Base-by-base conservation (phyloP, 1,139 yeast species). In the Nematodospora anomalae region DNA sequence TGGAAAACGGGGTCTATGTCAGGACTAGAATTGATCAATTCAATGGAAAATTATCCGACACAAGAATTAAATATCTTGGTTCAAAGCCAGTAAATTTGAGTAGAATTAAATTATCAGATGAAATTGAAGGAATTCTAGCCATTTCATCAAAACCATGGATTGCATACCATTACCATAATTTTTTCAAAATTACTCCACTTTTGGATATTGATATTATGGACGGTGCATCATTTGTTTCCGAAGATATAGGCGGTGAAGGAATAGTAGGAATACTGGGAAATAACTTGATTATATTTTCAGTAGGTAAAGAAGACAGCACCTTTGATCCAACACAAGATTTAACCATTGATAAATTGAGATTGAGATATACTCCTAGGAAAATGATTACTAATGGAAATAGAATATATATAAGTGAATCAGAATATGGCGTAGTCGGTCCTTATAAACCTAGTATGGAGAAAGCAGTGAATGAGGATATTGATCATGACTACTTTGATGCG, bases 1-100 rank as follows among this genome's bases (percentile, higher is more conserved):
- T 90, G 69, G 74, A 67, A 16, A 87, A 80, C 55, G 98, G 98
- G 23, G 77, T 89, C 1, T 87, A 84, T 59, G 80, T 83, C 3
- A 67, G 82, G 21, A 76, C 88, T 1, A 64, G 64, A 6, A 51
- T 88, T 22, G 87, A 84, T 49, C 57, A 60, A 1, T 53, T 67
- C 3, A 68, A 82, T 3, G 97, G 96, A 1, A 74, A 75, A 33
- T 60, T 90, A 10, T 66, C 78, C 1, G 83, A 83, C 44, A 77
- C 90, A 0, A 67, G 86, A 46, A 76, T 79, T n/a, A 80, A 84
- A 53, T 88, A 80, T 53, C 61, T 85, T 36, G 97, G 96, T 0
- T 71, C 84, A 0, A 68, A 70, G 26, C 78, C 86, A 0, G 83
- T 89, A 1, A 50, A 53, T 6, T 60, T 88, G 16, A 66, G 76